Evolutionary conservation across 805 yeast species (phyloP).

Genomic region (Pichia scutulata): DNA sequence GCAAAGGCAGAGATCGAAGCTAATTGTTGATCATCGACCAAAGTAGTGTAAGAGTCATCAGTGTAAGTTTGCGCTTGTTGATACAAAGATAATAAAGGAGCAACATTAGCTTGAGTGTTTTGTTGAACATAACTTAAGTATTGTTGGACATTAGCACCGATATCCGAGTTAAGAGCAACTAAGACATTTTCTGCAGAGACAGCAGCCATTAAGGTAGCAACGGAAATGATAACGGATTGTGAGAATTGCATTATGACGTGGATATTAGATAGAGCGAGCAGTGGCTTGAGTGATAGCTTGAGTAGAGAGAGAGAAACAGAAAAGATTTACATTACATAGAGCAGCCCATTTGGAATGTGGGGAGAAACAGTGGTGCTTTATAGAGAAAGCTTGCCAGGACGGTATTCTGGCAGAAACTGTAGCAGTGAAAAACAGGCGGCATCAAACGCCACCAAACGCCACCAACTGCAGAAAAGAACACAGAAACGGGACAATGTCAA

Average conservation of each 20-base stretch:
- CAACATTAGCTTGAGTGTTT: slow-evolving; percentile 22
- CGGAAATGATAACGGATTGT: slow-evolving; percentile 12
- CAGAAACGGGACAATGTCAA: too few relatives aligned
- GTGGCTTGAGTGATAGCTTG: too few relatives aligned
- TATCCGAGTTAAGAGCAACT: slow-evolving; percentile 33
- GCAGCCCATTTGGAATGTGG: too few relatives aligned
- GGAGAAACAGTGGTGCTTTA: too few relatives aligned
- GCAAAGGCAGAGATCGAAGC: slow-evolving; percentile 21
- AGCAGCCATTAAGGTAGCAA: slow-evolving; percentile 17
- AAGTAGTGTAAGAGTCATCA: slow-evolving; percentile 38
- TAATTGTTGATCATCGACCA: slow-evolving; percentile 20
- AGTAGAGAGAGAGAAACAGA: not conserved
- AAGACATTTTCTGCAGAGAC: slow-evolving; percentile 24
- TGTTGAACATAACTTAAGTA: slow-evolving; percentile 29
- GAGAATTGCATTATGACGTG: slow-evolving; percentile 23
- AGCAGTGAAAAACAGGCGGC: too few relatives aligned
- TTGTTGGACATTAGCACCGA: slow-evolving; percentile 25
- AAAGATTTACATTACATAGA: too few relatives aligned
- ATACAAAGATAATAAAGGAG: slow-evolving; percentile 28
- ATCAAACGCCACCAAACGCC: too few relatives aligned
- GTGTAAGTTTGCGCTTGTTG: slow-evolving; percentile 32
- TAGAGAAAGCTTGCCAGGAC: too few relatives aligned
- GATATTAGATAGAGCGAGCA: not conserved
- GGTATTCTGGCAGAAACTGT: too few relatives aligned
- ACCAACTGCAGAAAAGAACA: too few relatives aligned